Base-by-base conservation (phyloP, 2,329 filamentous ascomycete genomes). In the Didymella sp. region DNA sequence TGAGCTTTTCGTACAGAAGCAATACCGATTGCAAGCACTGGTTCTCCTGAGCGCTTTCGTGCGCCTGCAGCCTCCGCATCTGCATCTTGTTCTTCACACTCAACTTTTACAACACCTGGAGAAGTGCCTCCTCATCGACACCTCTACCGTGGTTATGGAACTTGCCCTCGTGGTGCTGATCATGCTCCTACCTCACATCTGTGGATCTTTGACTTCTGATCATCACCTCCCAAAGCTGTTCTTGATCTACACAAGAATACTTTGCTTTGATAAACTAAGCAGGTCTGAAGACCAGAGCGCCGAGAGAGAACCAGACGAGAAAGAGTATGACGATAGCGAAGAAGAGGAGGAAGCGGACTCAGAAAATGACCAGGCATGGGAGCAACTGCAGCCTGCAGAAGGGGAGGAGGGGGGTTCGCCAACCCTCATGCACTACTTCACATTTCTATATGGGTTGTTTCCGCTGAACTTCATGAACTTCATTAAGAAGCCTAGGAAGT, bases 381-480 rank as follows among this genome's bases (percentile, higher is more conserved):
- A 91, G 50, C 85, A 84, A 58, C 82, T 85, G 33, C 73, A 81
- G 6, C 87, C 85, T 60, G 81, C 86, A 6, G 80, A 86, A n/a
- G 86, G 88, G 30, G 79, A 82, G 11, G 81, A 82, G 6, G 68
- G 70, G 33, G 63, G 61, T 8, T 79, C 82, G 3, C 84, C 91
- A 2, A 87, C 91, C 58, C 81, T 94, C 1, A 77, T 87, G 50
- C 85, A 88, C 64, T 93, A 91, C 74, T 95, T 92, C 67, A 93
- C 90, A 2, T 88, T 92, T 24, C 80, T 95, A 0, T 95, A 95
- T 65, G 91, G 91, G 0, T 78, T 95, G 4, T 95, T 94, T 62
- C 91, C 91, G 1, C 85, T 94, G 69, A 94, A 94, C 72, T 92
- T 95, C 66, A 89, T 92, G 85, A 89, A 89, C 74, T 95, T 94